Evolutionary conservation across 2,329 filamentous ascomycete genomes (phyloP), one percentile per base, ranked within the genome.

Genomic region (Fusarium nisikadoi): DNA sequence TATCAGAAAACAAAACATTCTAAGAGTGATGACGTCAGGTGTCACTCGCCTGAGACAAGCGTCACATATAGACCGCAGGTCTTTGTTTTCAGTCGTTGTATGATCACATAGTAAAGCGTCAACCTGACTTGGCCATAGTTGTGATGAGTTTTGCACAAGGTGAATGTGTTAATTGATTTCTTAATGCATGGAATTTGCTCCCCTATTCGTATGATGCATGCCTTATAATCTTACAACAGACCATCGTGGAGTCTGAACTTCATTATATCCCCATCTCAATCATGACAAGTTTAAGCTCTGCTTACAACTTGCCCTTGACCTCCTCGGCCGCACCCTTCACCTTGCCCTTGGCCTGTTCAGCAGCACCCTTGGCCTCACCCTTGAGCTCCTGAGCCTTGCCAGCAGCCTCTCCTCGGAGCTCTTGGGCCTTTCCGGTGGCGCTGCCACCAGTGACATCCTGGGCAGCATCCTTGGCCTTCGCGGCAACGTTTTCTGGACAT

Each of bases 381-480:
- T 83, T 80, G 14, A 81, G 65, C 65, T 84, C 79, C 35, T 79
- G 75, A 0, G 83, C 79, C 62, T 79, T 79, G 39, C 80, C 81
- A 65, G 81, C 79, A 19, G 80, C 81, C 66, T 84, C 76, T 56
- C 83, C 83, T 58, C 76, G 76, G 20, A 83, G 59, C 68, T 83
- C 77, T 42, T 80, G 76, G 0, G 83, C 80, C 64, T 79, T 79
- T 25, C 79, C 80, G 47, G 79, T 76, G 12, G 78, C 76, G 52
- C 81, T 72, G 49, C 79, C 79, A 20, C 46, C 23, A 10, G 74
- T 77, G 23, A 79, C 75, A 7, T 86, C 78, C 10, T 81, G 75
- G 17, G 80, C 79, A 31, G 81, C 71, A 27, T 86, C 80, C 79
- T 88, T 88, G 56, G 85, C 81, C 77, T 89, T 89, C 65, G 81